Evolutionary conservation across 768 basidiomycete species (phyloP), one percentile per base, ranked within the genome.

Genomic region (Krasilnikovozyma curviuscula): DNA sequence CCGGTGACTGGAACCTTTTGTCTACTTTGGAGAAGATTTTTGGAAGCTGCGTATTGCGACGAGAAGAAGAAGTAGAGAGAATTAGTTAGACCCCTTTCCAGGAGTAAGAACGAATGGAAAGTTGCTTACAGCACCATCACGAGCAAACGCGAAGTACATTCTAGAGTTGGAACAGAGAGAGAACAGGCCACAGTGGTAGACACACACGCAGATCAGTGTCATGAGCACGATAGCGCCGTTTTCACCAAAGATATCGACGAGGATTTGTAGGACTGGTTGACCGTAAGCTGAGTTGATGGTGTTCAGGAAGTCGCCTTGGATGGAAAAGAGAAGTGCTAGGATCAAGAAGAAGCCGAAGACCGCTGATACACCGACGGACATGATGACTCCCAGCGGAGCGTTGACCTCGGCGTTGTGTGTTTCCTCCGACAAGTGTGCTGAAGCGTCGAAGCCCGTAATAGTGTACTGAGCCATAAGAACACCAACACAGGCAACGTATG

Each of bases 131-230:
- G n/a, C 79, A 0, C 79, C 76, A 59, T 84, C 81, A 31, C 81
- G 72, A 3, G 78, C 71, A 57, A 82, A 83, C 0, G 80, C 77
- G 59, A 76, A 84, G 77, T 79, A 80, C 81, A 83, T 83, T 0
- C 81, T 70, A 3, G 76, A 79, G 59, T 83, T 84, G 0, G 76
- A 76, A 0, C 81, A 81, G 42, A 84, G 65, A 0, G 79, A 81
- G 65, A 83, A 83, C 0, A 48, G 47, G 7, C 47, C 47, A 33
- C 52, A 55, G 25, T 52, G 49, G 19, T 44, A 50, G 14, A 59
- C 51, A 34, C 53, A 54, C n/a, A 54, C 21, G 59, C 78, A 77
- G 61, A 74, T 79, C 77, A 82, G 79, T 0, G 76, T 71, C 12
- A 75, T 81, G 21, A 81, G 60, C 1, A 73, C 78, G 46, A 80